phyloP scores from a whole-genome alignment of 306 rosid genomes.

The Corylus heterophylla region DNA sequence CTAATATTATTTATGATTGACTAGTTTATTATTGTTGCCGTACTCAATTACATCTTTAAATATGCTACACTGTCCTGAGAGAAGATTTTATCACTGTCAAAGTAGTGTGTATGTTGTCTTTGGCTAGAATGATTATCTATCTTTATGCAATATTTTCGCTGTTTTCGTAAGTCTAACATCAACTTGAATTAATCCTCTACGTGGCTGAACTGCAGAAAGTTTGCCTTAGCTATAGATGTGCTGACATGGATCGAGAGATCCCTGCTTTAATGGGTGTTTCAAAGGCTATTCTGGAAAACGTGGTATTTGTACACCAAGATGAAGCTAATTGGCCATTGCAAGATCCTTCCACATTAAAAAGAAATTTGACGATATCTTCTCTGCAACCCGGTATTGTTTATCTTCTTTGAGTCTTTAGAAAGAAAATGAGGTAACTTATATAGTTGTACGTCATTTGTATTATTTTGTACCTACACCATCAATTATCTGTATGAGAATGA shows the following conservation, averaged over 20 bases:
- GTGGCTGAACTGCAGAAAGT: slow-evolving; percentile 58
- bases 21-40: neutral
- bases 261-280: slow-evolving; percentile 98
- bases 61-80: neutral
- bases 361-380: slow-evolving; percentile 92
- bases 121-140: neutral
- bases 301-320: slow-evolving; percentile 92
- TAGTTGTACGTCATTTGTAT: neutral
- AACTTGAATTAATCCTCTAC: slow-evolving; percentile 6
- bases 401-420: neutral
- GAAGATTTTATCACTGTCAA: neutral
- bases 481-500: neutral
- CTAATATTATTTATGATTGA: neutral
- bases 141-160: neutral
- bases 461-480: neutral
- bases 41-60: neutral
- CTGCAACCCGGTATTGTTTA: slow-evolving; percentile 76
- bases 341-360: slow-evolving; percentile 93
- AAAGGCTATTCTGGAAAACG: slow-evolving; percentile 90
- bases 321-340: slow-evolving; percentile 99
- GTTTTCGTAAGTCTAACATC: neutral
- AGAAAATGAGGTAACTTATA: neutral
- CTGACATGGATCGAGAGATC: slow-evolving; percentile 90
- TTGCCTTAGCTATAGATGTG: slow-evolving; percentile 94
- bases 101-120: neutral